A percentile compares a stretch with the other conserved stretches of the same genome.
These are phyloP conservation scores for Plantago rigida DNA, from an alignment of 305 asterid species.

Conservation along the genomic window DNA sequence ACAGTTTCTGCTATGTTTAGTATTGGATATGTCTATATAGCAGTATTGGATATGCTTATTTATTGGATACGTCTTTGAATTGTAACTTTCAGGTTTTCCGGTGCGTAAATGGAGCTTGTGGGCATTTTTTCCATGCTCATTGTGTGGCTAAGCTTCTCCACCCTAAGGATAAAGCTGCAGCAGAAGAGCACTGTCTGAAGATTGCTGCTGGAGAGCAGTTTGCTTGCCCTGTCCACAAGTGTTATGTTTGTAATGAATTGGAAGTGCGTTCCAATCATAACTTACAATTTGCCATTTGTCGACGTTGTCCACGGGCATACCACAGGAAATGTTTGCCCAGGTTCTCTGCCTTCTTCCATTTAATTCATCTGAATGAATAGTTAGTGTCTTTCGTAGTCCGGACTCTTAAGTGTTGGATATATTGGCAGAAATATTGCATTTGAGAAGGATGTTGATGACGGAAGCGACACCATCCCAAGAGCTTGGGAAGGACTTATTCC, in stretches of 20 bases:
- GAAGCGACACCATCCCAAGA: slow-evolving; percentile 38
- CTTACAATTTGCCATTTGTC: slow-evolving; percentile 81
- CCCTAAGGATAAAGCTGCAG: slow-evolving; percentile 42
- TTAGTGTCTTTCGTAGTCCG: slow-evolving; percentile 10
- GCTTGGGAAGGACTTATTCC: slow-evolving; percentile 81
- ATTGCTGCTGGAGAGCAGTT: slow-evolving; percentile 60
- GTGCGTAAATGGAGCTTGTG: slow-evolving; percentile 74
- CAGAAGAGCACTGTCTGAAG: slow-evolving; percentile 36
- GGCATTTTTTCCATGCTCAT: slow-evolving; percentile 61
- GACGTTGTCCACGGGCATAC: slow-evolving; percentile 85
- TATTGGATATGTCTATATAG: too few relatives aligned
- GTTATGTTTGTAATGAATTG: slow-evolving; percentile 53
- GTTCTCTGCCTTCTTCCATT: slow-evolving; percentile 31
- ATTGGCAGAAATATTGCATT: slow-evolving; percentile 45
- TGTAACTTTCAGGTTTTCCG: slow-evolving; percentile 51
- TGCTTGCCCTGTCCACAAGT: slow-evolving; percentile 67
- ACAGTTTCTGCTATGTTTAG: neutral
- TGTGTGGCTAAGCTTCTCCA: slow-evolving; percentile 65
- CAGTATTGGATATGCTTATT: neutral
- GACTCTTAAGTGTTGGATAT: slow-evolving; percentile 22
- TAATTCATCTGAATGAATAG: neutral
- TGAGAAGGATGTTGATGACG: slow-evolving; percentile 36
- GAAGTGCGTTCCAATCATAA: slow-evolving; percentile 45
- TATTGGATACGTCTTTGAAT: neutral
- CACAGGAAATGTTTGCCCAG: slow-evolving; percentile 89